phyloP scores from a whole-genome alignment of 768 basidiomycete species.

The Rhizopogon rudus region DNA sequence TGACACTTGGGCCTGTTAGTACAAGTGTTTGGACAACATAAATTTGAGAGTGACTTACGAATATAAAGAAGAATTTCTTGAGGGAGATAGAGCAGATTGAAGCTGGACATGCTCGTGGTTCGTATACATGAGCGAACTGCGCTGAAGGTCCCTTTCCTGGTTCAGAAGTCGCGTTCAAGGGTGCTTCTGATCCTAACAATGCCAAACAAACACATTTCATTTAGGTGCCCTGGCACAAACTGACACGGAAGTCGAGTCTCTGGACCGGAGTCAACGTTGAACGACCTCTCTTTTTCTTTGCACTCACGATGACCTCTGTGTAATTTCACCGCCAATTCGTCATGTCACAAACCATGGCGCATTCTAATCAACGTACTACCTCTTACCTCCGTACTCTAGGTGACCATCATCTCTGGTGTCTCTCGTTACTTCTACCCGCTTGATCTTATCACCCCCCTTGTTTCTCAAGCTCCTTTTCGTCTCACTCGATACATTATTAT shows the following conservation, averaged over 20 bases:
- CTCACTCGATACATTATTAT: background rate
- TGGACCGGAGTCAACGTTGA: background rate
- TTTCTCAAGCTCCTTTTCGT: background rate
- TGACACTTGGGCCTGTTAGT: slow-evolving; percentile 41
- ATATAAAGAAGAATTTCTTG: slow-evolving; percentile 57
- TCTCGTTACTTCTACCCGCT: slow-evolving; percentile 7
- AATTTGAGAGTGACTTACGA: slow-evolving; percentile 30
- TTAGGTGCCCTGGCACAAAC: background rate
- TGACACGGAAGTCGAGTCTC: background rate
- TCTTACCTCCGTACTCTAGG: background rate
- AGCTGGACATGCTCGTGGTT: too few species aligned
- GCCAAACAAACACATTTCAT: slow-evolving; percentile 13
- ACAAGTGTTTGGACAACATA: too few species aligned
- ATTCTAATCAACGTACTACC: slow-evolving; percentile 1
- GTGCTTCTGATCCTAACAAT: slow-evolving; percentile 8
- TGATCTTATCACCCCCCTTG: background rate
- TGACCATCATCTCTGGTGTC: slow-evolving; percentile 4
- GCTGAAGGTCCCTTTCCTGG: too few species aligned
- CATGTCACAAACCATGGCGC: slow-evolving; percentile 10
- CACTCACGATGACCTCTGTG: slow-evolving; percentile 8
- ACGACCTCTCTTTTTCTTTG: background rate
- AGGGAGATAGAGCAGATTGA: slow-evolving; percentile 35
- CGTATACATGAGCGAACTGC: too few species aligned
- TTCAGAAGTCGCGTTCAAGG: too few species aligned
- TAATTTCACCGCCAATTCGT: slow-evolving; percentile 9